Base-by-base conservation (phyloP, 192 early-diverging fungal species). In the Umbelopsis sp. region DNA sequence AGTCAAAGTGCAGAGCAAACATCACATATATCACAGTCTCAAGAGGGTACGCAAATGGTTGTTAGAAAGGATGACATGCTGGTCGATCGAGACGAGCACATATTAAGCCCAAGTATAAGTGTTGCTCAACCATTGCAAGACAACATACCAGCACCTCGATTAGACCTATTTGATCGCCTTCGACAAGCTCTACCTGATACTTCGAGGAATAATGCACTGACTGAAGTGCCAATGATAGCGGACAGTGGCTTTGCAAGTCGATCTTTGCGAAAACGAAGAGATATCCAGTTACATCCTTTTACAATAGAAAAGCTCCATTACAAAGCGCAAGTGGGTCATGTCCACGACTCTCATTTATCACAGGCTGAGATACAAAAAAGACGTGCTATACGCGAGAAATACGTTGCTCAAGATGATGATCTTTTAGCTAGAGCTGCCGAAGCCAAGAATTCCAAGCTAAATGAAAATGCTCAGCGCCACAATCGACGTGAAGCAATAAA, bases 271-370 rank as follows among this genome's bases (percentile, higher is more conserved):
- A 49, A 69, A 48, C 67, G 67, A 37, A 49, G 50, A 20, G 50
- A 49, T 10, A 69, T 69, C 7, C 67, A 69, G 27, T n/a, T 69
- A 27, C 67, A 69, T 30, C 67, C 67, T 25, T 69, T 69, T 27
- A 69, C 67, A 25, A 44, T 69, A n/a, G 67, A 69, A 21, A 49
- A 51, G 25, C 25, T 51, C 9, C 67, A 51, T 1, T 69, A 69
- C 35, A 51, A 51, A 23, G 30, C 35, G 46, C 67, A 69, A 51
- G 49, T 69, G 6, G 67, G 67, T 13, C 67, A 51, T 33, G 25
- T 13, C 0, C 55, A 61, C 30, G 55, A 61, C 4, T 61, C 55
- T 35, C 55, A 61, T 61, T 33, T 61, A 1, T 16, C 55, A 35
- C 55, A 61, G 18, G 27, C 55, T 18, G 55, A 61, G 27, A 61